Evolutionary conservation across 2,329 filamentous ascomycete genomes (phyloP).

Genomic region (Calonectria crousiana): DNA sequence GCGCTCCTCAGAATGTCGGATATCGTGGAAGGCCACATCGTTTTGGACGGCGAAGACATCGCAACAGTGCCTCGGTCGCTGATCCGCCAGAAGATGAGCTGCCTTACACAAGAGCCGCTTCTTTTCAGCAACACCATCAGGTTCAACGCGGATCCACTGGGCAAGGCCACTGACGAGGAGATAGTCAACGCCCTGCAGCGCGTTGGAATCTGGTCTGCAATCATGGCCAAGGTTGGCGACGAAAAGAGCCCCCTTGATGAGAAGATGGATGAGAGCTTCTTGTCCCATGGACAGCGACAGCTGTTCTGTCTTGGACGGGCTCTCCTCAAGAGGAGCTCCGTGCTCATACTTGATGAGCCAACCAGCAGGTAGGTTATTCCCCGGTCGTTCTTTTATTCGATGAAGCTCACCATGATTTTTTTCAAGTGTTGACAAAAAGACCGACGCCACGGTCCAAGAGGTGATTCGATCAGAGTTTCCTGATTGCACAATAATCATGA

Average conservation of each 20-base stretch:
- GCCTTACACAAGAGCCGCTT: conserved; percentile 66
- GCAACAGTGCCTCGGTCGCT: conserved; percentile 40
- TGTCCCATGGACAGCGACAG: conserved; percentile 51
- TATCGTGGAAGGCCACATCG: conserved; percentile 55
- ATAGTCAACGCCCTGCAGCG: conserved; percentile 60
- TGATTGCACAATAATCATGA: conserved; percentile 49
- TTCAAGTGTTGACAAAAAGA: conserved; percentile 45
- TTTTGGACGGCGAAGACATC: conserved; percentile 59
- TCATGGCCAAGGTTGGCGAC: conserved; percentile 54
- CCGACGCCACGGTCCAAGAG: conserved; percentile 45
- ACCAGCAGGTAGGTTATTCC: conserved; percentile 49
- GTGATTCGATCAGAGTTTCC: conserved; percentile 47
- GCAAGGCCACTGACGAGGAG: conserved; percentile 51
- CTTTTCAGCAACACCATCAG: conserved; percentile 62
- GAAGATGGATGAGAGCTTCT: conserved; percentile 51
- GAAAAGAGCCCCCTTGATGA: conserved; percentile 44
- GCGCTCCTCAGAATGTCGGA: conserved; percentile 63
- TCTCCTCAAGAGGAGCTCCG: conserved; percentile 41
- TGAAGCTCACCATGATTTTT: conserved; percentile 13
- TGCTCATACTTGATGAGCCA: conserved; percentile 53
- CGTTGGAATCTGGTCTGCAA: conserved; percentile 59
- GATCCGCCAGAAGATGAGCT: conserved; percentile 53
- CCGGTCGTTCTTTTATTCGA: background rate
- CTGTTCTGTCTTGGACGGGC: conserved; percentile 49
- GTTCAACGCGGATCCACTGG: conserved; percentile 62